Evolutionary conservation across 177 flowering plant species (phyloP), one percentile per base, ranked within the genome.

Genomic region (Vitis hybrid): DNA sequence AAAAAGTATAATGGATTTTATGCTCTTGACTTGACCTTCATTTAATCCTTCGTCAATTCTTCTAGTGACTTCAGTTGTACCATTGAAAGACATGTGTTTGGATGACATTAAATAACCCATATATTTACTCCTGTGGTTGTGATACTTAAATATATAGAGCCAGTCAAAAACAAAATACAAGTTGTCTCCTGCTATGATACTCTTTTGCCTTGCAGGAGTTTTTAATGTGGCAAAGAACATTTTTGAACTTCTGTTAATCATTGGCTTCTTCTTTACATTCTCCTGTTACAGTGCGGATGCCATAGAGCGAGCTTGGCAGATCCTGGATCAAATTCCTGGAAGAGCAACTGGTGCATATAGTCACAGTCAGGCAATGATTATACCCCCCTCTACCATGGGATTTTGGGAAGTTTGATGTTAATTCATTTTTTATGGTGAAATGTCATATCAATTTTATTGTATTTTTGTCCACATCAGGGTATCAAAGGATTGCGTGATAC

Each of bases 261-360:
- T 15, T 63, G 4, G 51, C 57, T 54, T 9, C 2, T 64, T 14
- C 24, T 63, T 57, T 20, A 11, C 21, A 61, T 51, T 80, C 41
- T 46, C 60, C 12, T 72, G 4, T 74, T 77, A 54, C 79, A 92
- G 97, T 82, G 82, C 92, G 17, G 97, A 92, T 77, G 63, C 98
- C 35, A 88, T 92, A 17, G 85, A 86, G 58, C 83, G 97, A 61
- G 93, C 98, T 71, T 85, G 89, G 89, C 79, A 87, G 79, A 88
- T 92, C 76, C 82, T 92, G 17, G 92, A 89, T 76, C 91, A 89
- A 78, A 92, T 92, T 73, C 98, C 98, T 60, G 98, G 94, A 76
- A 82, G 90, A 79, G 94, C 96, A 63, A 92, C 96, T 59, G 98
- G 98, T 76, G 98, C 96, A 72, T 92, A 92, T 65, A 92, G 99